Evolutionary conservation across 306 rosid genomes (phyloP), one percentile per base, ranked within the genome.

Genomic region (Sicyos baderoa): DNA sequence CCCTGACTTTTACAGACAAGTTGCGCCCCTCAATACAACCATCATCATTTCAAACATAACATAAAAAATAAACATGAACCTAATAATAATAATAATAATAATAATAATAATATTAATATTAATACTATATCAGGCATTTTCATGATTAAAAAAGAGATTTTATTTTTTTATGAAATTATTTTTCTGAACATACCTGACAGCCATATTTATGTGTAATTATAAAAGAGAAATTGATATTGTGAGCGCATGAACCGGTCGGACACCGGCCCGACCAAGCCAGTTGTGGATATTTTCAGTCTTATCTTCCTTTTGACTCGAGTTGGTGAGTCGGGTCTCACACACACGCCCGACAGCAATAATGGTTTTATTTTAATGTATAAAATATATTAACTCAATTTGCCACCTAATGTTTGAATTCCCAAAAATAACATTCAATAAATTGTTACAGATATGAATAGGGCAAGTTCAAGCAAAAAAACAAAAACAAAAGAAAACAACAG

Each of bases 211-310:
- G 35, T 29, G 35, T 29, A 29, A 29, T 29, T 29, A 29, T 56
- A 57, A 68, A 32, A 42, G 37, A 54, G 82, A 73, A 58, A 73
- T 82, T 82, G 91, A 21, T 51, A 84, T 73, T 87, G 86, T 86
- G 88, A 78, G 86, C 85, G 86, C 88, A 81, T 82, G 96, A 82
- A 79, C 83, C 86, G 89, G 94, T 84, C 79, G 86, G 85, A 78
- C 70, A 81, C 78, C 85, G 77, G 77, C 82, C 89, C 79, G 88
- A 83, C 87, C 91, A 82, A 62, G 78, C 89, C 94, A 84, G 85
- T 86, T 81, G 91, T 74, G 75, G 14, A 55, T 82, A 77, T 75
- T 84, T 76, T 51, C 23, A 29, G 66, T 60, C 67, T 35, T 60
- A 29, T 35, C 48, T 60, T 60, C 67, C 40, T 48, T 40, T 62